Evolutionary conservation across 2,329 filamentous ascomycete species (phyloP), one percentile per base, ranked within the genome.

Genomic region (Colletotrichum melonis): DNA sequence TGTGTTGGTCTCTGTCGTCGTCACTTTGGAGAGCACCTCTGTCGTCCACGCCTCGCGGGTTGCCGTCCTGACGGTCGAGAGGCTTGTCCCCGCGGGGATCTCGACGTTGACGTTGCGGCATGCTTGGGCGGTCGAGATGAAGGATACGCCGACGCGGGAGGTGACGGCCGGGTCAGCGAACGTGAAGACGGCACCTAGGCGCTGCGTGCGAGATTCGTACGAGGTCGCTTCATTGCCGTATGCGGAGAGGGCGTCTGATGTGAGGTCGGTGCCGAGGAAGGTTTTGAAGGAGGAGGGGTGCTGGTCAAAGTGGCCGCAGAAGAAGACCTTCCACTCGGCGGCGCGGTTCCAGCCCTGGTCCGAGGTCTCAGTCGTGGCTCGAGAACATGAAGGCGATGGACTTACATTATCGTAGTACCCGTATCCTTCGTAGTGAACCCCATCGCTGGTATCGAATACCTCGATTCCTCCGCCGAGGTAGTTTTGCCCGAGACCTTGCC

Each of bases 101-200:
- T 93, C 89, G 1, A 78, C 75, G 55, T 92, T 81, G 24, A 92
- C 84, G 73, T 89, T 91, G 11, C 79, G 67, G 78, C 92, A 93
- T 5, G 91, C 92, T 74, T 91, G 87, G 5, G 84, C 81, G 0
- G 85, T 79, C 0, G 91, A 93, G n/a, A 93, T 88, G 81, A 92
- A 93, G 0, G 91, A 93, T 12, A 93, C 89, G 1, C 92, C 92
- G 0, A 93, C 90, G 2, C 89, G 85, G 1, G 91, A 92, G 1
- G 82, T 85, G 1, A 92, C 82, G 2, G 81, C 75, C 2, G 80
- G 78, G 1, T 82, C 78, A 9, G 82, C 74, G 73, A 92, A 92
- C 0, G 86, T 85, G 78, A 91, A 92, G 0, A 92, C 81, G 2
- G 85, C 87, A 0, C 86, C 85, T 3, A 90, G 80, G 1, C 85